Conservation (phyloP, 2,329 filamentous ascomycete genomes). For the Scorias spongiosa region DNA sequence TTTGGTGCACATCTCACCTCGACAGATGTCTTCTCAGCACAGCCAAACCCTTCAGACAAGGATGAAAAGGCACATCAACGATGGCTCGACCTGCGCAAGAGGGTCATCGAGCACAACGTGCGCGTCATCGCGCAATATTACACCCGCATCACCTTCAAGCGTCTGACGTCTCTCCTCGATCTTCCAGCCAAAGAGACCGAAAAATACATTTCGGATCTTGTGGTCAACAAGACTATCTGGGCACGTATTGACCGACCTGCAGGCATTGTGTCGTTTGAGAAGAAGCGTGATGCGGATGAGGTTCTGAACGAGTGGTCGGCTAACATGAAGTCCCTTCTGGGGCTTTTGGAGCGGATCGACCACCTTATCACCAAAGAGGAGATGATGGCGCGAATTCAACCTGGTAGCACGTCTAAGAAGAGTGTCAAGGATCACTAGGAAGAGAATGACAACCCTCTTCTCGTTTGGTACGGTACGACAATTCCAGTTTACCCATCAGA, state of each 20-base stretch:
- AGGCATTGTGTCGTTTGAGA: conserved; percentile 81
- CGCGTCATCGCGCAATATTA: conserved; percentile 97
- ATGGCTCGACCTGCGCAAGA: conserved; percentile 92
- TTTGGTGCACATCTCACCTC: conserved; percentile 78
- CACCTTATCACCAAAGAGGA: conserved; percentile 99
- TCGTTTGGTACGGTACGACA: neutral
- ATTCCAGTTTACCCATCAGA: neutral
- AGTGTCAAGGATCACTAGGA: neutral
- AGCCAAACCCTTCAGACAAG: conserved; percentile 31
- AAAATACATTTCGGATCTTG: conserved; percentile 95
- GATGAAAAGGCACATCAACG: conserved; percentile 72
- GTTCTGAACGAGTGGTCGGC: conserved; percentile 96
- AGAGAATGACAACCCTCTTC: neutral
- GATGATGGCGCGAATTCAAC: conserved; percentile 98
- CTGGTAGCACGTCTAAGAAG: conserved; percentile 25
- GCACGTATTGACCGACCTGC: conserved; percentile 95
- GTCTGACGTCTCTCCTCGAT: conserved; percentile 80
- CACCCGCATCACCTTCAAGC: conserved; percentile 85
- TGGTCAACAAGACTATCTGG: conserved; percentile 94
- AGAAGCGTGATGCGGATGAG: conserved; percentile 88
- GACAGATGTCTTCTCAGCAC: conserved; percentile 71
- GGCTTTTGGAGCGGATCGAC: conserved; percentile 77
- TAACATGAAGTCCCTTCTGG: conserved; percentile 89
- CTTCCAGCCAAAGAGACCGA: conserved; percentile 91
- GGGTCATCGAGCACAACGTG: conserved; percentile 98